Base-by-base conservation (phyloP, 1,284 basidiomycete species). In the Ganoderma lingzhi region DNA sequence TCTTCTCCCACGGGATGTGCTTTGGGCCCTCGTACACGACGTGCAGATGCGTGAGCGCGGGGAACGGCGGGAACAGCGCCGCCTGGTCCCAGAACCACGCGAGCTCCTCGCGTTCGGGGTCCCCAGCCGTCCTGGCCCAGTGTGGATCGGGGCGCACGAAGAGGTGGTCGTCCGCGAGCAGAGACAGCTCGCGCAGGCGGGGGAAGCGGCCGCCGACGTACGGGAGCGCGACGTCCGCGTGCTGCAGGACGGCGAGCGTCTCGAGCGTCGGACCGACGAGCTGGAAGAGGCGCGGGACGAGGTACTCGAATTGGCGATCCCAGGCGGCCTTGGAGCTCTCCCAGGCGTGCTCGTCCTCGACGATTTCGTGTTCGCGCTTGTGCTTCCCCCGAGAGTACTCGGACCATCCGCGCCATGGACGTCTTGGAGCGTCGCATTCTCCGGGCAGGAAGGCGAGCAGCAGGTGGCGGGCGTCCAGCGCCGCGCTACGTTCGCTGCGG, bases 391-490 rank as follows among this genome's bases (percentile, higher is more conserved):
- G 56, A 32, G 71, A 72, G 63, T 73, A 70, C 48, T 65, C 65
- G 32, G 42, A 53, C 69, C 70, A 69, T 6, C 62, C 68, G 39
- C 70, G 63, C 70, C 69, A 73, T 8, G 45, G 65, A 10, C 65
- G 61, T 10, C 44, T 37, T 17, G 68, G 70, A 23, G 70, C 69
- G 37, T 69, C 71, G 66, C 71, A 73, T 32, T 68, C 62, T 14
- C 70, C 67, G 12, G 71, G 69, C 17, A 71, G 70, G 66, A 73
- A 73, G 62, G 64, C 69, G 44, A 73, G 65, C 19, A 73, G 67
- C 9, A 70, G 56, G 51, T 73, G 69, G 42, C 60, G 69, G 14
- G 66, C 62, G 62, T 58, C 42, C 30, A 63, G 55, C 23, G 37
- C 37, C 28, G 45, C n/a, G 37, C 51, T 51, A 19, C 9, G 63